Base-by-base conservation (phyloP, 2,329 filamentous ascomycete genomes). In the Aureobasidium zeae region DNA sequence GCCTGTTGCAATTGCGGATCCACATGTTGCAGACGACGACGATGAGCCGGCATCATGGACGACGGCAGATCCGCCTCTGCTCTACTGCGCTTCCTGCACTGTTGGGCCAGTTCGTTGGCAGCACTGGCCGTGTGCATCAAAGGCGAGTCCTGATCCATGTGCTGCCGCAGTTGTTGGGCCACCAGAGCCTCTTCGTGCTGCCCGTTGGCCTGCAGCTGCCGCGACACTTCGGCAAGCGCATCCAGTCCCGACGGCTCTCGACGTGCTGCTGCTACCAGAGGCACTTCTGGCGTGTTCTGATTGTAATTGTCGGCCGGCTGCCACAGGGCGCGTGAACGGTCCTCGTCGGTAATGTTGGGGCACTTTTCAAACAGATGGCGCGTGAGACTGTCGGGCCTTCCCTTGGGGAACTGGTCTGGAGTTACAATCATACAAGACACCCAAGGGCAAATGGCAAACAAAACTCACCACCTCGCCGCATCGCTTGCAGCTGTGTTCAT, bases 301-400 rank as follows among this genome's bases (percentile, higher is more conserved):
- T 13, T 29, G n/a, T 38, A 38, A 5, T 33, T 25, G 31, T 45
- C 42, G 29, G 42, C 42, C 6, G 45, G 45, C 29, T 44, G 46
- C 46, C 42, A 44, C 26, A 45, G 20, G 21, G 37, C 42, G 51
- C 47, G 26, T 49, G 54, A 41, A 6, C 47, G 41, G 43, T 91
- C 85, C 46, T 76, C 72, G 41, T 53, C 49, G 25, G 52, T 55
- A 24, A 58, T 80, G 43, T 81, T 83, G 29, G 84, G 83, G 60
- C 88, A 95, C 69, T 83, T 86, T 62, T 88, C 91, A 42, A 85
- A 81, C 45, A 94, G 73, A 58, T 95, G 88, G 49, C 74, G 80
- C 31, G 79, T 83, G 48, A 95, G 66, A 55, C 78, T 85, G 57
- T 95, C 88, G 56, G 86, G 82, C 49, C 88, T 79, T 49, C 88